Conservation (phyloP, 2,329 filamentous ascomycete species). For the Monascus ruber region DNA sequence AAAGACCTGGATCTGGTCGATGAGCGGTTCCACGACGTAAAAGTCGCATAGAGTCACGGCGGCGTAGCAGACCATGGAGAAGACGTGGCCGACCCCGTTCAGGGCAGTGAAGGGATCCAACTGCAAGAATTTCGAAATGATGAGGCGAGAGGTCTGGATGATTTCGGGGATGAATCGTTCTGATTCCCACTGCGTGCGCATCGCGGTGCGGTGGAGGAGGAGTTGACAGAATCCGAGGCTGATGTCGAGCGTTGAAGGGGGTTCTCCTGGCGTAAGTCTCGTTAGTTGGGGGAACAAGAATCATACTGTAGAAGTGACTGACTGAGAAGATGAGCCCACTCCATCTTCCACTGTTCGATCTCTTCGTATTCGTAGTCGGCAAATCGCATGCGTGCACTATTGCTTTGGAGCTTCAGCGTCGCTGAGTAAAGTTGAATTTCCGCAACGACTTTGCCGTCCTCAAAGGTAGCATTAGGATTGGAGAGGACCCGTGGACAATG, state of each 20-base stretch:
- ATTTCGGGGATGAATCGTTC: conserved; percentile 17
- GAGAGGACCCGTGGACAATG: conserved; percentile 20
- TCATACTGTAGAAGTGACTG: conserved; percentile 1
- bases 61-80: conserved; percentile 24
- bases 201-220: conserved; percentile 21
- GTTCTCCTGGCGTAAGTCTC: conserved; percentile 12
- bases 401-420: conserved; percentile 15
- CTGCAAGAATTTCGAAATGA: conserved; percentile 19
- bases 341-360: conserved; percentile 23
- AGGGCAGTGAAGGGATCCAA: conserved; percentile 16
- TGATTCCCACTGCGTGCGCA: conserved; percentile 14
- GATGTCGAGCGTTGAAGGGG: conserved; percentile 20
- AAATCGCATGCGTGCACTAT: conserved; percentile 14
- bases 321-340: conserved; percentile 23
- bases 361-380: conserved; percentile 20
- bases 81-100: conserved; percentile 19
- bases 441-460: conserved; percentile 20
- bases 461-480: conserved; percentile 16
- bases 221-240: conserved; percentile 25
- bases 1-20: conserved; percentile 21
- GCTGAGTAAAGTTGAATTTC: conserved; percentile 23
- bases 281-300: background rate
- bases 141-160: conserved; percentile 18
- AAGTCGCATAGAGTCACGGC: conserved; percentile 26
- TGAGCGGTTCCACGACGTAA: conserved; percentile 19